phyloP scores from a whole-genome alignment of 352 stramenopile species.

The Plasmopara viticola region DNA sequence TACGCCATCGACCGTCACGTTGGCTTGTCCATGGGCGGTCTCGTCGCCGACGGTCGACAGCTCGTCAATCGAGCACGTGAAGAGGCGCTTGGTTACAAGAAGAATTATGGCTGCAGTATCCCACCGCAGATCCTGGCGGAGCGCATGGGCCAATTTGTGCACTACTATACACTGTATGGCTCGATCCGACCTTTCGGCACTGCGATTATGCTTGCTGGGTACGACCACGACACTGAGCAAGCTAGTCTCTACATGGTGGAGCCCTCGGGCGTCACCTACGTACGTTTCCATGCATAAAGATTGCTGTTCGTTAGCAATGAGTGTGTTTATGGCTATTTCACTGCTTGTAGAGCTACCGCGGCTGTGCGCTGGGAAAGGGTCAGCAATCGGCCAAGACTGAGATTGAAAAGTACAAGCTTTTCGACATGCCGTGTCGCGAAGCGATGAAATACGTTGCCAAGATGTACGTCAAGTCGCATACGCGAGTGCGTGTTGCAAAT shows the following conservation, averaged over 20 bases:
- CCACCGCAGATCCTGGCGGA: slow-evolving; percentile 91
- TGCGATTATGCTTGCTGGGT: slow-evolving; percentile 92
- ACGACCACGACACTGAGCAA: slow-evolving; percentile 91
- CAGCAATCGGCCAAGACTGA: slow-evolving; percentile 98
- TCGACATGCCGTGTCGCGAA: slow-evolving; percentile 91
- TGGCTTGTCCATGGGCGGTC: slow-evolving; percentile 92
- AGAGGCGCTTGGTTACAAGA: slow-evolving; percentile 93
- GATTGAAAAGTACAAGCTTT: slow-evolving; percentile 97
- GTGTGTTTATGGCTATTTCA: slow-evolving; percentile 4
- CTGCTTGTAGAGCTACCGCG: slow-evolving; percentile 91
- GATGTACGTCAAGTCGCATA: slow-evolving; percentile 72
- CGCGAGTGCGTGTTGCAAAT: too few species aligned
- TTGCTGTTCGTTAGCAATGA: neutral
- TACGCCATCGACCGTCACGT: slow-evolving; percentile 89
- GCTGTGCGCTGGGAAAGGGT: slow-evolving; percentile 95
- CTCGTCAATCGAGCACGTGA: slow-evolving; percentile 94
- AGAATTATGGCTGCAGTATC: slow-evolving; percentile 94
- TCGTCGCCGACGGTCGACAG: slow-evolving; percentile 93
- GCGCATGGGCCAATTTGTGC: slow-evolving; percentile 94
- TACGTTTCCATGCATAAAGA: slow-evolving; percentile 24
- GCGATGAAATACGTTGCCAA: slow-evolving; percentile 98
- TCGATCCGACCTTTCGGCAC: slow-evolving; percentile 96
- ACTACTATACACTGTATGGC: slow-evolving; percentile 99
- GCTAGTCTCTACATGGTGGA: slow-evolving; percentile 89
- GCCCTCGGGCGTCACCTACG: slow-evolving; percentile 87